Evolutionary conservation across 352 stramenopile genomes (phyloP).

Genomic region (Phytophthora fragariae): DNA sequence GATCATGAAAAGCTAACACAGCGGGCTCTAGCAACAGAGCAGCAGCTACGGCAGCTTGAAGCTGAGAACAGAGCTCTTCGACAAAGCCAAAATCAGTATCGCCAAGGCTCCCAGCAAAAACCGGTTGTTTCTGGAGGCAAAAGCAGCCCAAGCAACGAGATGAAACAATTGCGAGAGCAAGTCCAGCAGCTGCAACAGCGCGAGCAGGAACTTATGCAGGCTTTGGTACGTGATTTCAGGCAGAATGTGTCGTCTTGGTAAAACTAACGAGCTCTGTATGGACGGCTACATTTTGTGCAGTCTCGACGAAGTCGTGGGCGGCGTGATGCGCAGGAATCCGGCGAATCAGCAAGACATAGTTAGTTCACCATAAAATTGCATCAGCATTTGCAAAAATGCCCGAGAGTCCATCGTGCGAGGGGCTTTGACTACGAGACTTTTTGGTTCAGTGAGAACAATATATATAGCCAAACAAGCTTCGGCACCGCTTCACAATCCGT

Average conservation of each 20-base stretch:
- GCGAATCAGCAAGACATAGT: constrained; percentile 8
- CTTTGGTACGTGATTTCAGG: constrained; percentile 50
- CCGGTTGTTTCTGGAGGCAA: constrained; percentile 17
- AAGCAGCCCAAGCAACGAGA: constrained; percentile 26
- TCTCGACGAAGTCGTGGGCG: constrained; percentile 60
- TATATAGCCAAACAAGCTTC: too few species aligned
- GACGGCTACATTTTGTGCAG: constrained; percentile 18
- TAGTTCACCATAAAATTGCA: not conserved
- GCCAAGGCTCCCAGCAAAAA: not conserved
- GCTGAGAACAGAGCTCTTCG: constrained; percentile 58
- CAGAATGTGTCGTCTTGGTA: not conserved
- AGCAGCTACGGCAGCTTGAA: constrained; percentile 46
- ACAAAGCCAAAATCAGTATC: constrained; percentile 17
- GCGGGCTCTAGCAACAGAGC: constrained; percentile 35
- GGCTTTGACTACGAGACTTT: too few species aligned
- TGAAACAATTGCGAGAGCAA: constrained; percentile 58
- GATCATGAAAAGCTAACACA: constrained; percentile 67
- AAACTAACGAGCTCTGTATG: constrained; percentile 1
- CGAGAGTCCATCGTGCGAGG: too few species aligned
- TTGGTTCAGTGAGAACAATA: too few species aligned
- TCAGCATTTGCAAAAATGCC: too few species aligned
- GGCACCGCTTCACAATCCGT: too few species aligned
- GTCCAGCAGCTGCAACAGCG: constrained; percentile 75
- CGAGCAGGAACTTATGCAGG: constrained; percentile 88
- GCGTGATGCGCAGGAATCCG: constrained; percentile 36